Conservation (phyloP, 805 yeast species). For the Komagataella kurtzmanii region DNA sequence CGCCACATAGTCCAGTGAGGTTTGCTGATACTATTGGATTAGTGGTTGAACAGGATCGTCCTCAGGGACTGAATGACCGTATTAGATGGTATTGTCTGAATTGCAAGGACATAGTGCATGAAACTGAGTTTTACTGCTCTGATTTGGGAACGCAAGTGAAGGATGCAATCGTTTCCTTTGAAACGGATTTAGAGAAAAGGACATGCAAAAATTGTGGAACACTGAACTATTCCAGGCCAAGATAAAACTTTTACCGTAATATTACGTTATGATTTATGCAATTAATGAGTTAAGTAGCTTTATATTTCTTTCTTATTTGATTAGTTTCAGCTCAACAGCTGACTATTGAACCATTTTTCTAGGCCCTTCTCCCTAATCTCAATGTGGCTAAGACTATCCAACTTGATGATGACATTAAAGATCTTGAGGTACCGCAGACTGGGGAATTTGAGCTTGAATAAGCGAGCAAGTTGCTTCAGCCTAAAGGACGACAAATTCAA, state of each 20-base stretch:
- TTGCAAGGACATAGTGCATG: constrained; percentile 55
- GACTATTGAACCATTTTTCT: not conserved
- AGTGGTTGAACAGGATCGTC: constrained; percentile 88
- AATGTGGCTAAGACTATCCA: not conserved
- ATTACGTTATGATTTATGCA: constrained; percentile 6
- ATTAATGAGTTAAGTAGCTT: not conserved
- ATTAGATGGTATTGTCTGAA: constrained; percentile 79
- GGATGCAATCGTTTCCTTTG: constrained; percentile 63
- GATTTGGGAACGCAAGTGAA: constrained; percentile 89
- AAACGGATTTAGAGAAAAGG: constrained; percentile 43
- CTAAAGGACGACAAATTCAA: not conserved
- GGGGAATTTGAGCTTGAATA: not conserved
- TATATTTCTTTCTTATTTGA: not conserved
- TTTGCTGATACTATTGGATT: constrained; percentile 78
- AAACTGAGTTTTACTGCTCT: constrained; percentile 55
- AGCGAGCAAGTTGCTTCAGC: not conserved
- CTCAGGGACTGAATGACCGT: constrained; percentile 53
- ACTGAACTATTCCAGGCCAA: constrained; percentile 51
- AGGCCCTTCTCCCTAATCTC: not conserved
- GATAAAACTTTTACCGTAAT: not conserved
- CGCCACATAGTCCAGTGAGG: constrained; percentile 85
- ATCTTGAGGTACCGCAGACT: not conserved
- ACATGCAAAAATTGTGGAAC: constrained; percentile 71
- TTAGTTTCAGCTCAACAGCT: not conserved
- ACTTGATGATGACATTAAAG: not conserved